Percentiles rank a stretch among this genome's conserved stretches.
These are phyloP conservation scores for Boletus pseudopeckii DNA, from an alignment of 768 basidiomycete species.

Conservation along the genomic window DNA sequence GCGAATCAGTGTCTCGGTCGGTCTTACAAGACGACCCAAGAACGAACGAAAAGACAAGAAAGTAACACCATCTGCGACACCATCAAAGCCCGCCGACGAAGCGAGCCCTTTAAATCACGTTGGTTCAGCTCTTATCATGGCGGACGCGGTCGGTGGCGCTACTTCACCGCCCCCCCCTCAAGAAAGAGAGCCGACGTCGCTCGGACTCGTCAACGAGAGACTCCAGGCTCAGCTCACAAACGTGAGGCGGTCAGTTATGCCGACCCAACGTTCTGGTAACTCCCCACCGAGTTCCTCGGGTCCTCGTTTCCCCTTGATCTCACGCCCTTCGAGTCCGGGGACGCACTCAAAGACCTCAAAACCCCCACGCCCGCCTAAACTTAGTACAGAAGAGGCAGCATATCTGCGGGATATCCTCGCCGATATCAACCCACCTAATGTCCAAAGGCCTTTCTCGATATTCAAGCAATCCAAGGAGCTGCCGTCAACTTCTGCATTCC, in stretches of 20 bases:
- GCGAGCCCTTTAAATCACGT: constrained; percentile 1
- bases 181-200: constrained; percentile 22
- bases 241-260: constrained; percentile 25
- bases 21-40: constrained; percentile 35
- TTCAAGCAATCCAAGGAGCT: constrained; percentile 40
- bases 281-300: constrained; percentile 19
- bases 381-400: constrained; percentile 52
- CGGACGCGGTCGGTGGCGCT: constrained; percentile 2
- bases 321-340: constrained; percentile 28
- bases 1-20: constrained; percentile 59
- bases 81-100: constrained; percentile 31
- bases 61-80: constrained; percentile 8
- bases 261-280: constrained; percentile 17
- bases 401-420: constrained; percentile 70
- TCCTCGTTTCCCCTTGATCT: constrained; percentile 22
- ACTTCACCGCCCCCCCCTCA: constrained; percentile 1
- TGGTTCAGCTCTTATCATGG: constrained; percentile 8
- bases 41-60: constrained; percentile 39
- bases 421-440: constrained; percentile 47
- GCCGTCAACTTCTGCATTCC: constrained; percentile 13
- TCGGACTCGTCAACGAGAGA: constrained; percentile 26
- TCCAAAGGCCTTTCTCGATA: constrained; percentile 46
- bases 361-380: constrained; percentile 52
- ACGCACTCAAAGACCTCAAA: constrained; percentile 36
- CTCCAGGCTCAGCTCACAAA: constrained; percentile 23